Evolutionary conservation across 2,329 filamentous ascomycete genomes (phyloP), one percentile per base, ranked within the genome.

Genomic region (Paradendryphiella salina): DNA sequence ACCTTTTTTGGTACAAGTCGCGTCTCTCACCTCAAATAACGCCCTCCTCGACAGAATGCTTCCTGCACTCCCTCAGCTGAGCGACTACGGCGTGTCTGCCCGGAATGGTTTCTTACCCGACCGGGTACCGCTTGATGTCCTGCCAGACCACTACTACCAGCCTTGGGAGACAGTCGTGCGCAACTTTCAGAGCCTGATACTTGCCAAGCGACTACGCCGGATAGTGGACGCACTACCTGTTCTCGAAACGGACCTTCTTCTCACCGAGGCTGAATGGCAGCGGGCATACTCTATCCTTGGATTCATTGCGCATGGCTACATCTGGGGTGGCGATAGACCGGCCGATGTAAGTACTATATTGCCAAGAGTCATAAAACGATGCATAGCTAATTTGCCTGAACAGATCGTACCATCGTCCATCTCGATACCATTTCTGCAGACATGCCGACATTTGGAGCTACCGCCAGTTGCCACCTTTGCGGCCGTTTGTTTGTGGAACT

Each of bases 391-490:
- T 42, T 9, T 18, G 36, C n/a, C 18, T 11, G 32, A 38, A 29
- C 58, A 85, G 77, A 77, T 76, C 64, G 78, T 99, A 43, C 94
- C 94, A 38, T 85, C 89, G 20, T 80, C 90, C 51, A 84, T 99
- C 57, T 90, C 93, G 5, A 82, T 92, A 23, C 94, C 94, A 0
- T 82, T 97, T 59, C 79, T 96, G 43, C 77, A 86, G 58, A 82
- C 95, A 38, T 93, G 89, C 61, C 79, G 82, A 36, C 84, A 85
- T 55, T 83, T 99, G 14, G 89, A 97, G 67, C 80, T 99, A 20
- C 92, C 90, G 5, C 89, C 92, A 1, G 93, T 99, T 21, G 94
- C 93, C 39, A 96, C 93, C 14, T 99, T 96, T 71, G 90, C 94
- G 5, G 90, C 88, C 6, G 80, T 96, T 3, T 93, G 90, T 60